Base-by-base conservation (phyloP, 2,329 filamentous ascomycete species). In the Penicillium sp. region DNA sequence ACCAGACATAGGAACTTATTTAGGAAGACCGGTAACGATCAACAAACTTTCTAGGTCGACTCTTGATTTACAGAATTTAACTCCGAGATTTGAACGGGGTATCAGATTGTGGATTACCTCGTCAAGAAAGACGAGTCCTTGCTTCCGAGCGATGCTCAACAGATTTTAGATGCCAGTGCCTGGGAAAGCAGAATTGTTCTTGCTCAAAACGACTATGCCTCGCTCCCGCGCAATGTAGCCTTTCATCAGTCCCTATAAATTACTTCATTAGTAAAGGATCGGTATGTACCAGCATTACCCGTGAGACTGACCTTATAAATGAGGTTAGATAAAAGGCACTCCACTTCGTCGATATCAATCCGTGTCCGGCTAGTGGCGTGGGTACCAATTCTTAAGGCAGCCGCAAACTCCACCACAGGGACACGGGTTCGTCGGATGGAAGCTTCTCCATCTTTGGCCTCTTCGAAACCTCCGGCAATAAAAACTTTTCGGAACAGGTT, bases 401-500 rank as follows among this genome's bases (percentile, higher is more conserved):
- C 89, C 23, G 84, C 85, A 64, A 99, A 97, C 63, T 97, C 90
- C 12, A 82, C 80, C 13, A 96, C 81, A 0, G 90, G 87, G 31
- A 99, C 82, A 60, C 94, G 84, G 1, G 90, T 95, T 59, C 81
- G 78, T 42, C 83, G 74, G 1, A 84, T 81, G 3, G 82, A 76
- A 6, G 81, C 79, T 46, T 83, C 81, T 7, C 83, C 81, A 49
- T 90, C 86, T 61, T 93, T 91, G 12, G 82, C 69, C 55, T 90
- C 86, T 61, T 93, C 90, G 56, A 87, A 94, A 0, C 91, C 94
- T 38, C 88, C 90, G 0, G 85, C 84, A 18, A 97, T 70, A 68
- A 94, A 97, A 2, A 97, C 92, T 68, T 95, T 96, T 38, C 94
- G 85, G 55, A 96, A 83, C 3, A 99, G 79, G 68, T 99, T 99